These are phyloP conservation scores for Trichoderma parareesei DNA, from an alignment of 495 filamentous ascomycete species.

Conservation along the genomic window DNA sequence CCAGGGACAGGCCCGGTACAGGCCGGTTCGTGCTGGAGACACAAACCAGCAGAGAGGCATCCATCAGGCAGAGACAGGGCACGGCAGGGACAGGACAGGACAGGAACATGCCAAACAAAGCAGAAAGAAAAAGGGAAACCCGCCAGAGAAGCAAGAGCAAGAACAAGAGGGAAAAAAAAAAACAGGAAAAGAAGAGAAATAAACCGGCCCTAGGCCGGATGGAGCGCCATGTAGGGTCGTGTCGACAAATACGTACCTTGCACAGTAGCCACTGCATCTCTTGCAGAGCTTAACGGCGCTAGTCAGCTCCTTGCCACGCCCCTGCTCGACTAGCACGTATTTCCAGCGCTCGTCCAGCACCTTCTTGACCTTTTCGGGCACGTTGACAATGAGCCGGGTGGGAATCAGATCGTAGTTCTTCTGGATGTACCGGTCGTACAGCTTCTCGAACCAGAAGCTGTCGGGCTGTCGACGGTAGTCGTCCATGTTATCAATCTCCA, in stretches of 20 bases:
- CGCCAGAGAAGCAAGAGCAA: too few species aligned
- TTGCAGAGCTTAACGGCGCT: slow-evolving; percentile 96
- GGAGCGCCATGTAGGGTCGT: slow-evolving; percentile 12
- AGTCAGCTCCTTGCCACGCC: slow-evolving; percentile 87
- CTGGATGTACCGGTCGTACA: slow-evolving; percentile 97
- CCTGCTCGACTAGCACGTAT: slow-evolving; percentile 86
- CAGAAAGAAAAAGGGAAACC: neutral
- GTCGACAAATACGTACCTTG: slow-evolving; percentile 54
- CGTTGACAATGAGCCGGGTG: slow-evolving; percentile 87
- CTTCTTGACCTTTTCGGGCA: slow-evolving; percentile 86
- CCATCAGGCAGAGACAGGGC: neutral
- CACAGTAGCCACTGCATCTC: slow-evolving; percentile 80
- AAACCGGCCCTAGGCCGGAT: slow-evolving; percentile 7
- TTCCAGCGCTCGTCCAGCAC: slow-evolving; percentile 94
- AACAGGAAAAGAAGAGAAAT: neutral
- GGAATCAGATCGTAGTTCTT: slow-evolving; percentile 96
- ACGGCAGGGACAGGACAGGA: neutral
- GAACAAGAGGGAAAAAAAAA: neutral
- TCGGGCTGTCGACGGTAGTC: slow-evolving; percentile 76
- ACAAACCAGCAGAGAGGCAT: neutral
- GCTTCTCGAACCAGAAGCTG: slow-evolving; percentile 92
- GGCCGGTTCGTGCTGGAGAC: neutral
- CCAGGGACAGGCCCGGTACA: neutral
- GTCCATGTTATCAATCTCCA: slow-evolving; percentile 74
- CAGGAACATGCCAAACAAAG: neutral